Evolutionary conservation across 495 filamentous ascomycete genomes (phyloP).

Genomic region (Friedmanniomyces endolithicus): DNA sequence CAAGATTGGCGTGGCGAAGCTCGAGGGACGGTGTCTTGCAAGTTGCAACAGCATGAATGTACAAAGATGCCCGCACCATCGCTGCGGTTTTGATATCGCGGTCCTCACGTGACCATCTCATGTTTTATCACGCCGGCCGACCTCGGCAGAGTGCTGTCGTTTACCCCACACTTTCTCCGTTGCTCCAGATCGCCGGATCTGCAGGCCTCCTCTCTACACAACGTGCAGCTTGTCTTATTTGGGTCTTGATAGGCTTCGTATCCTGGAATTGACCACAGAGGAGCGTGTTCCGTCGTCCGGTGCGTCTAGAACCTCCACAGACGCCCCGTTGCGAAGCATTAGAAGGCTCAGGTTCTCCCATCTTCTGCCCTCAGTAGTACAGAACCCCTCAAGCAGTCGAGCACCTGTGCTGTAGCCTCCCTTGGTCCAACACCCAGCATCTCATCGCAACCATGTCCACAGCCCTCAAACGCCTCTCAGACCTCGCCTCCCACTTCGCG

Average conservation of each 20-base stretch:
- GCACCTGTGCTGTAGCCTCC: no score
- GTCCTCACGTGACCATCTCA: not conserved
- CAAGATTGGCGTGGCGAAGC: not conserved
- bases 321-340: not conserved
- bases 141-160: not conserved
- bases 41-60: no score
- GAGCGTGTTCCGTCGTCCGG: no score
- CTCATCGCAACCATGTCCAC: slow-evolving; percentile 37
- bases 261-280: no score
- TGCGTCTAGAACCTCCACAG: not conserved
- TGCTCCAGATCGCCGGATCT: not conserved
- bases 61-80: no score
- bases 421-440: not conserved
- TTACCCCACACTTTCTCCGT: not conserved
- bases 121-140: not conserved
- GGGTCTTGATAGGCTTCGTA: no score
- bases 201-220: not conserved
- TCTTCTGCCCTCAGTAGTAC: no score
- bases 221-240: no score
- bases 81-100: no score
- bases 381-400: no score
- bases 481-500: slow-evolving; percentile 51
- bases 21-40: not conserved
- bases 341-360: no score
- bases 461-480: slow-evolving; percentile 45